These are phyloP conservation scores for Exophiala lecanii-corni DNA, from an alignment of 2,329 filamentous ascomycete genomes.

Conservation along the genomic window DNA sequence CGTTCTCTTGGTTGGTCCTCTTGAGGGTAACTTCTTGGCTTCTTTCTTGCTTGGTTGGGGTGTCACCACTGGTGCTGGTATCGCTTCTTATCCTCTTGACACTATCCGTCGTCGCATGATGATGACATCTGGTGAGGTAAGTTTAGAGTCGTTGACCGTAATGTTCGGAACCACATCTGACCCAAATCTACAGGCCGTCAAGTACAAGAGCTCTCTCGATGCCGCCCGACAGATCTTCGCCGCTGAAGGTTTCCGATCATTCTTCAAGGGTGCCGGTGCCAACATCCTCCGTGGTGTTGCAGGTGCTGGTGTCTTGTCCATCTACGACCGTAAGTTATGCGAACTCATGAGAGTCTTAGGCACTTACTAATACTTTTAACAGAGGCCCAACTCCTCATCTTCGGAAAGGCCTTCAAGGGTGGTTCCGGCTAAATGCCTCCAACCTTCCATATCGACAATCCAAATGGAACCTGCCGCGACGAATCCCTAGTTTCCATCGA, in stretches of 20 bases:
- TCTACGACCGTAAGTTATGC: conserved; percentile 84
- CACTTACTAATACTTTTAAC: too few species aligned
- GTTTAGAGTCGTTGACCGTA: too few species aligned
- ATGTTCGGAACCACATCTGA: too few species aligned
- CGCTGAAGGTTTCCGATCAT: conserved; percentile 93
- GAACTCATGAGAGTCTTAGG: too few species aligned
- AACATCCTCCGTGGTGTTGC: conserved; percentile 99
- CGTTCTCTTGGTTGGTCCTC: conserved; percentile 82
- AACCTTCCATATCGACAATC: conserved; percentile 8
- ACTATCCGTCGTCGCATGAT: conserved; percentile 99
- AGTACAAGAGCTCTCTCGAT: conserved; percentile 97
- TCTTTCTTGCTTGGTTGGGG: conserved; percentile 98
- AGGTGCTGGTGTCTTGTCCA: conserved; percentile 99
- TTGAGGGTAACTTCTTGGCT: conserved; percentile 98
- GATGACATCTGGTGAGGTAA: conserved; percentile 83
- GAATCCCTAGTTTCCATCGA: conserved; percentile 1
- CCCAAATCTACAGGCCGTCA: conserved; percentile 84
- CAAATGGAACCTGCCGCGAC: conserved; percentile 1
- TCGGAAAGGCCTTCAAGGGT: conserved; percentile 98
- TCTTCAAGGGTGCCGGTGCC: conserved; percentile 99
- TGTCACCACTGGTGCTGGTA: conserved; percentile 99
- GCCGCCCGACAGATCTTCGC: conserved; percentile 94
- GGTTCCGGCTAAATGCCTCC: conserved; percentile 32
- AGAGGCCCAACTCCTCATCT: conserved; percentile 78
- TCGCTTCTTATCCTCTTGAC: conserved; percentile 99